phyloP scores from a whole-genome alignment of 768 basidiomycete genomes.

The Paxillus involutus region DNA sequence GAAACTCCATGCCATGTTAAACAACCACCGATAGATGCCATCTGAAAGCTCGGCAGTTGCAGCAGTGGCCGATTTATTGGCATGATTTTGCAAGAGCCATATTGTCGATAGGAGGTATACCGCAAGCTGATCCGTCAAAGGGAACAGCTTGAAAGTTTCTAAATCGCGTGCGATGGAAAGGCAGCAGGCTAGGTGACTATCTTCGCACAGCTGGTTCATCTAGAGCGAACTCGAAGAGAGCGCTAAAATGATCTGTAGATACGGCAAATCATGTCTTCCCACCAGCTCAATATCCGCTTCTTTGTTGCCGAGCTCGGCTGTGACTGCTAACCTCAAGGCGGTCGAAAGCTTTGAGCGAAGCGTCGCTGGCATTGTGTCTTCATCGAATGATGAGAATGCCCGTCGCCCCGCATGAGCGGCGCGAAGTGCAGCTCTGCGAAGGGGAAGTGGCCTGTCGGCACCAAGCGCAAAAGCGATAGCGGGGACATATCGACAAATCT shows the following conservation, averaged over 20 bases:
- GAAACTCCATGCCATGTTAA: conserved; percentile 6
- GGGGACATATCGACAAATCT: neutral
- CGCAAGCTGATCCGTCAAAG: conserved; percentile 6
- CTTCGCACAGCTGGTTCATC: conserved; percentile 1
- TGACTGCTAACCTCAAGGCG: neutral
- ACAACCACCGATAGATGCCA: conserved; percentile 2
- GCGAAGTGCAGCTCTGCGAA: conserved; percentile 4
- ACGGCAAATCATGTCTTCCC: conserved; percentile 3
- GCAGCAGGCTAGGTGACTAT: conserved; percentile 3
- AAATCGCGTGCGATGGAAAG: conserved; percentile 1
- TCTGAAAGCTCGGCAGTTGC: neutral
- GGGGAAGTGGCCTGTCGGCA: neutral
- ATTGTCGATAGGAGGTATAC: conserved; percentile 4
- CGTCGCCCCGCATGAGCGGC: conserved; percentile 3
- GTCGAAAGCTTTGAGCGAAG: neutral
- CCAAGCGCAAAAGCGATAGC: neutral
- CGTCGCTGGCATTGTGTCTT: neutral
- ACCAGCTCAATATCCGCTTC: neutral
- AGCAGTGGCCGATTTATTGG: neutral
- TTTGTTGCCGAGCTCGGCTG: neutral
- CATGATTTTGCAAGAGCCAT: neutral
- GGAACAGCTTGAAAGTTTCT: conserved; percentile 1
- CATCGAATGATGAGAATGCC: neutral
- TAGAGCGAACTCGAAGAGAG: conserved; percentile 2
- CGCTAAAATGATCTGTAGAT: conserved; percentile 6